A percentile compares a stretch with the other conserved stretches of the same genome.
These are phyloP conservation scores for Globisporangium recalcitrans DNA, from an alignment of 352 stramenopile species.

Conservation along the genomic window DNA sequence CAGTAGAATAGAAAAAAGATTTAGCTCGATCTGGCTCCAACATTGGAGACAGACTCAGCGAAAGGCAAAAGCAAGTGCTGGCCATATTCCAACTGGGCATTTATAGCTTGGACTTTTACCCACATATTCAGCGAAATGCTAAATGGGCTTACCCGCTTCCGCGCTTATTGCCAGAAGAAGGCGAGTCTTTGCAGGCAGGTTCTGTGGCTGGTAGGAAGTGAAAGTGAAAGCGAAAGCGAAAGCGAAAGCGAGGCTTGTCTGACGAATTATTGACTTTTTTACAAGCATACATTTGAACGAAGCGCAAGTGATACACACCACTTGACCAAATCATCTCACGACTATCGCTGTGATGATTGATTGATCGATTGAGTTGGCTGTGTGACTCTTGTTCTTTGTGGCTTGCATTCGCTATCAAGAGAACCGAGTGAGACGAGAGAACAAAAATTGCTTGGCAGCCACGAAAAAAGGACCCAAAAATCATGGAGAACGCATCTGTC, in stretches of 20 bases:
- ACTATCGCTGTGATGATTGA: too few species aligned
- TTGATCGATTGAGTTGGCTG: neutral
- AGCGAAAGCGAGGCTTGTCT: neutral
- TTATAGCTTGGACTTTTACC: too few species aligned
- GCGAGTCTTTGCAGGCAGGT: neutral
- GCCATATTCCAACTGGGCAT: too few species aligned
- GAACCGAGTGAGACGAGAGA: neutral
- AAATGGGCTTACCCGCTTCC: neutral
- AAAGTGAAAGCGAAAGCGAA: neutral
- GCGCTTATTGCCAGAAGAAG: slow-evolving; percentile 8
- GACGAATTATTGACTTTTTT: neutral
- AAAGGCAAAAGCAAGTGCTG: neutral
- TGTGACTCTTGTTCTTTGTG: neutral
- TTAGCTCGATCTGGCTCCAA: neutral
- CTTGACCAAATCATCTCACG: neutral
- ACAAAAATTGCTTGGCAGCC: neutral
- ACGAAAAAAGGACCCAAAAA: slow-evolving; percentile 4
- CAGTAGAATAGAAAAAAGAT: neutral
- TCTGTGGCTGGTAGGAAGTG: neutral
- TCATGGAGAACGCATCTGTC: neutral
- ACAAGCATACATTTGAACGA: neutral
- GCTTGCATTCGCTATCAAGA: neutral
- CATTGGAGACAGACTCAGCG: neutral
- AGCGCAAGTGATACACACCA: neutral
- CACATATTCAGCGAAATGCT: neutral